phyloP scores from a whole-genome alignment of 2,329 filamentous ascomycete genomes.

The Penicillium sp. region DNA sequence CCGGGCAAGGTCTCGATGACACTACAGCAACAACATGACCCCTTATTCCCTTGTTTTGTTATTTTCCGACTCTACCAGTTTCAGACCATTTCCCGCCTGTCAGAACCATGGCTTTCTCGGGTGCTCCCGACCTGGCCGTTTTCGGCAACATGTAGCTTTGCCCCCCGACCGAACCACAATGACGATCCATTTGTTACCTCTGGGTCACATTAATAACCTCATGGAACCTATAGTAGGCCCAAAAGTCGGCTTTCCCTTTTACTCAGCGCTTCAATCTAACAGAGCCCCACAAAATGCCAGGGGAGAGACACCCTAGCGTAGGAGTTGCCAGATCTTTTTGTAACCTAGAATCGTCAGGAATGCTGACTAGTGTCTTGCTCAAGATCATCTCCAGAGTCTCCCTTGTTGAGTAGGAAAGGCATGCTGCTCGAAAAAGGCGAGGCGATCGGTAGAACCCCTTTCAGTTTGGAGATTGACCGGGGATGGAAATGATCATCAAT shows the following conservation, averaged over 20 bases:
- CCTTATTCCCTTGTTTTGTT: neutral
- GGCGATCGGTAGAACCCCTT: too few relatives aligned
- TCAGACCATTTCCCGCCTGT: neutral
- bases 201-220: neutral
- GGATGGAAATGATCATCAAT: too few relatives aligned
- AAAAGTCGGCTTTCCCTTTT: too few relatives aligned
- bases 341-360: neutral
- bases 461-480: too few relatives aligned
- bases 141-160: neutral
- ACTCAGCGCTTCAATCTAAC: neutral
- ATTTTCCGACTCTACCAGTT: too few relatives aligned
- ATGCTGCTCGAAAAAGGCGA: too few relatives aligned
- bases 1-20: too few relatives aligned
- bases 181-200: neutral
- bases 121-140: slow-evolving; percentile 1
- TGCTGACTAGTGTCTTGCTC: too few relatives aligned
- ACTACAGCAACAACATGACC: neutral
- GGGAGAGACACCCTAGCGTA: neutral
- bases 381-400: too few relatives aligned
- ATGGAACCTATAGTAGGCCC: too few relatives aligned
- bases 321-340: neutral
- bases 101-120: neutral
- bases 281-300: neutral
- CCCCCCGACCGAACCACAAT: neutral
- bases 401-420: too few relatives aligned